A percentile compares a stretch with the other conserved stretches of the same genome.
Conservation (phyloP, 495 filamentous ascomycete genomes). For the Aspergillus bertholletiae region DNA sequence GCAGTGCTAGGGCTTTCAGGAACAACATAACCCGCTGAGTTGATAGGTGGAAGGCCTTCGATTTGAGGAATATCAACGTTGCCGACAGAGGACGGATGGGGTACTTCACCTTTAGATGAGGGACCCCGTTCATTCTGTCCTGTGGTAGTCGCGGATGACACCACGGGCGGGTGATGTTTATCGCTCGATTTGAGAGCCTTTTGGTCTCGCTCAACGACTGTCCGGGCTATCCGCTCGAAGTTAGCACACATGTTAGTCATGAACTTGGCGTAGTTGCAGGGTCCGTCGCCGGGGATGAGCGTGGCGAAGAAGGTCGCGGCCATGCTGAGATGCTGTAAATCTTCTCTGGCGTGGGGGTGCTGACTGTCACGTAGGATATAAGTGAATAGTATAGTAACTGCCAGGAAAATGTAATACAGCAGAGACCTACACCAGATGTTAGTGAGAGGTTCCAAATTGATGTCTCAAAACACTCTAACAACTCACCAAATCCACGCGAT, state of each 20-base stretch:
- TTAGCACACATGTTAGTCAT: slow-evolving; percentile 88
- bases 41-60: slow-evolving; percentile 35
- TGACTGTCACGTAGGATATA: slow-evolving; percentile 88
- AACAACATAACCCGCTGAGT: slow-evolving; percentile 39
- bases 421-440: slow-evolving; percentile 63
- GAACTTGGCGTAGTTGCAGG: slow-evolving; percentile 75
- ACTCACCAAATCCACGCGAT: slow-evolving; percentile 87
- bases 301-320: slow-evolving; percentile 83
- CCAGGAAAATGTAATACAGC: slow-evolving; percentile 90
- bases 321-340: slow-evolving; percentile 79
- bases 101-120: neutral
- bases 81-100: neutral
- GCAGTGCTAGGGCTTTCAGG: slow-evolving; percentile 23
- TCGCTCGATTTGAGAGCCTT: slow-evolving; percentile 48
- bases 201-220: slow-evolving; percentile 82
- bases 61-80: slow-evolving; percentile 29
- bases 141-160: neutral
- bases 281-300: slow-evolving; percentile 59
- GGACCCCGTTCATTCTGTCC: neutral
- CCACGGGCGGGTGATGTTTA: neutral
- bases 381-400: slow-evolving; percentile 89
- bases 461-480: neutral
- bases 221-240: slow-evolving; percentile 85
- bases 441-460: neutral
- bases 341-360: slow-evolving; percentile 73